Conservation (phyloP, 257 asterid species). For the Solanum appendiculatum region DNA sequence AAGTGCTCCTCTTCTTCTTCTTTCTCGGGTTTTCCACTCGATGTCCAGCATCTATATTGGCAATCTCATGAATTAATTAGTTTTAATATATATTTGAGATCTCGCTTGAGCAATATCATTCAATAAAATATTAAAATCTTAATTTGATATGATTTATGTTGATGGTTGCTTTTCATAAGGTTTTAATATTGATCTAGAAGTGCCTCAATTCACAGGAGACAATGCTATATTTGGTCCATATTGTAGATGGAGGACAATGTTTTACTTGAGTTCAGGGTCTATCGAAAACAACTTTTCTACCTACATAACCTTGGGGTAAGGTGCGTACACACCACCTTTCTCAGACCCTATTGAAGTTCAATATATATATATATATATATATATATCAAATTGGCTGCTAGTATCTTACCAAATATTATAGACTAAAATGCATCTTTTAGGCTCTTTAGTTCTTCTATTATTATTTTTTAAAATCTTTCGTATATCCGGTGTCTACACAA, state of each 20-base stretch:
- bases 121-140: neutral
- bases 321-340: neutral
- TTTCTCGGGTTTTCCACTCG: neutral
- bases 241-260: neutral
- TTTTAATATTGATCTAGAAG: neutral
- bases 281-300: no score
- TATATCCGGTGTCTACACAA: neutral
- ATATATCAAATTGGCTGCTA: neutral
- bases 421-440: neutral
- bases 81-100: neutral
- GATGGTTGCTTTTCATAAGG: neutral
- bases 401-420: no score
- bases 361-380: no score
- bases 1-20: neutral
- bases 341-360: neutral
- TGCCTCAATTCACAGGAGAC: neutral
- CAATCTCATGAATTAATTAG: neutral
- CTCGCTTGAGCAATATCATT: neutral
- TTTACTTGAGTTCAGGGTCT: neutral
- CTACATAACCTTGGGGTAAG: no score
- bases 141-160: neutral
- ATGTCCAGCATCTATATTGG: neutral
- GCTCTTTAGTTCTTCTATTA: neutral
- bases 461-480: neutral
- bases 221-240: neutral